Evolutionary conservation across 2,329 filamentous ascomycete genomes (phyloP), one percentile per base, ranked within the genome.

Genomic region (Cercospora brassicicola): DNA sequence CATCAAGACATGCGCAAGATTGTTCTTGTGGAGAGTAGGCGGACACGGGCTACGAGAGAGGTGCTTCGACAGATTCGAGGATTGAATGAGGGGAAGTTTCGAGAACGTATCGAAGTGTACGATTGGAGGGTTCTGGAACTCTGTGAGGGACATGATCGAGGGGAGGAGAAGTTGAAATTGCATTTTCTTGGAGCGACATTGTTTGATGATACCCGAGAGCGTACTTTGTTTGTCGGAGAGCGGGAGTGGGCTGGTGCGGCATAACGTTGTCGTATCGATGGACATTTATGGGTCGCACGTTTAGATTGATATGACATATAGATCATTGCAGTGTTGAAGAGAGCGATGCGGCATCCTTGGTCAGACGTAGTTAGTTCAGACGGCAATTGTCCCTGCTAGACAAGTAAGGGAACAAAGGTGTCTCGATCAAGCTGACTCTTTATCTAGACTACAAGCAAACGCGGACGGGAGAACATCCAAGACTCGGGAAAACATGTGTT

Each of bases 91-190:
- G 75, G 75, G 0, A 28, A 45, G 13, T 72, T 77, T 9, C 59
- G 65, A 55, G 77, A 78, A 68, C 62, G 74, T 15, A 65, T 78
- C 3, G 75, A 77, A 18, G 63, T 78, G 1, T 77, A 69, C 28
- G 76, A 78, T 69, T 78, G 76, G 76, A 73, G 76, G 56, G 73
- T 76, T 3, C 53, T 77, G 51, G 75, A 78, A 48, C 26, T 70
- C 2, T 75, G 73, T 39, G 23, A 31, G 3, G 55, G 55, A 23
- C 74, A 76, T 63, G 69, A 69, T 26, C 57, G 61, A 26, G 64
- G 67, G 7, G 65, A 48, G 10, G 72, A 72, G 28, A 42, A 33
- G 33, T 62, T 73, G 59, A 73, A 69, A 51, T 56, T 61, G 67
- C 64, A 73, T 70, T 72, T 75, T 36, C 20, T 77, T 62, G 75